Percentiles rank a stretch among this genome's conserved stretches.
These are phyloP conservation scores for Orbilia quercus DNA, from an alignment of 2,329 filamentous ascomycete species.

Conservation along the genomic window DNA sequence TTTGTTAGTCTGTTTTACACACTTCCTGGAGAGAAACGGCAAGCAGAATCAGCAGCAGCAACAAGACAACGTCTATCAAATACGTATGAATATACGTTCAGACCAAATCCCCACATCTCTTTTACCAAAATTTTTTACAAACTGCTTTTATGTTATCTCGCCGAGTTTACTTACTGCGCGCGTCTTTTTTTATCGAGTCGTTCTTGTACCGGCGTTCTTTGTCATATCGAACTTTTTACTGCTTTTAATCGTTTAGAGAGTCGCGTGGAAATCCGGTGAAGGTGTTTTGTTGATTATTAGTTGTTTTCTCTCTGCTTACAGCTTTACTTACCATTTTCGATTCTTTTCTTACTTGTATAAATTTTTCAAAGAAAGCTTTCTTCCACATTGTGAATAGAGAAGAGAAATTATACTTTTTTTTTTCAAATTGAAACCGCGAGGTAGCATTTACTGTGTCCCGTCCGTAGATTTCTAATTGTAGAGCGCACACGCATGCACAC, in stretches of 20 bases:
- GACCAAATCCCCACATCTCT: not conserved
- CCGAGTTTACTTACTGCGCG: not conserved
- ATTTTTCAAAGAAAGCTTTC: not conserved
- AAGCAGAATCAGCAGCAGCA: not conserved
- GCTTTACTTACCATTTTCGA: too few relatives aligned
- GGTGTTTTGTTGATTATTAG: not conserved
- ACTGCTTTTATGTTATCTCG: not conserved
- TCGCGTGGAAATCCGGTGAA: not conserved
- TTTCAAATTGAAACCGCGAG: not conserved
- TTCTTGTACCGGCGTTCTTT: not conserved
- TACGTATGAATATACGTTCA: not conserved
- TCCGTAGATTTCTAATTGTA: too few relatives aligned
- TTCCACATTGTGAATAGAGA: slow-evolving; percentile 1
- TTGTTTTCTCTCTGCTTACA: not conserved
- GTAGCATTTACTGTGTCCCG: too few relatives aligned
- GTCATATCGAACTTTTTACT: slow-evolving; percentile 6
- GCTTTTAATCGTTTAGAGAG: not conserved
- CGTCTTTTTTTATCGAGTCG: not conserved
- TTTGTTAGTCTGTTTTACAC: slow-evolving; percentile 33
- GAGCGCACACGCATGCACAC: too few relatives aligned
- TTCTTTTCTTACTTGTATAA: slow-evolving; percentile 15
- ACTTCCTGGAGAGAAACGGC: slow-evolving; percentile 26
- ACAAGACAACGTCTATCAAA: not conserved
- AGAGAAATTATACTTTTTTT: not conserved
- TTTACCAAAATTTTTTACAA: not conserved